These are phyloP conservation scores for Phytophthora rubi DNA, from an alignment of 352 stramenopile species.

Conservation along the genomic window DNA sequence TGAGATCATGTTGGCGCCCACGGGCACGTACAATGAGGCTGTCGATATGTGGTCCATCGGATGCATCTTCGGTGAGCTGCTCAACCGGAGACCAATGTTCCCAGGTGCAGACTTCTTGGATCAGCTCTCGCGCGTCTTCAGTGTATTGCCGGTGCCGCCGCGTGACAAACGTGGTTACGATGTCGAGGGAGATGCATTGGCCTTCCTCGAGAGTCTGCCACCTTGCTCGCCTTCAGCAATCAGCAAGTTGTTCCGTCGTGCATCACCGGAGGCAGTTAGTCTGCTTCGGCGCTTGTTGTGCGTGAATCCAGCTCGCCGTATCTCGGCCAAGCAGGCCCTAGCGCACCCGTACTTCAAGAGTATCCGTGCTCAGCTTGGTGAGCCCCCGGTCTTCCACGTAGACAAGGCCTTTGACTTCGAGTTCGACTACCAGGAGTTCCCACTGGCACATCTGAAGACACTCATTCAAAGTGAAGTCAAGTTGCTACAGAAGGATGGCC, in stretches of 20 bases:
- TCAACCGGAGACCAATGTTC: constrained; percentile 81
- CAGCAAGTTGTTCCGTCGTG: constrained; percentile 69
- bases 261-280: constrained; percentile 72
- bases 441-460: constrained; percentile 60
- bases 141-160: constrained; percentile 70
- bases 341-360: constrained; percentile 92
- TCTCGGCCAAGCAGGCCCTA: constrained; percentile 90
- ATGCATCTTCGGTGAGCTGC: constrained; percentile 95
- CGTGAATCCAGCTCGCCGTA: constrained; percentile 91
- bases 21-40: constrained; percentile 76
- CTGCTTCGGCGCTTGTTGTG: constrained; percentile 74
- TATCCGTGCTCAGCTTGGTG: constrained; percentile 72
- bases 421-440: constrained; percentile 80
- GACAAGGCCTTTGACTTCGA: constrained; percentile 82
- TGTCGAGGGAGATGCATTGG: constrained; percentile 76
- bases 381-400: constrained; percentile 71
- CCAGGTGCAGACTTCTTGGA: constrained; percentile 83
- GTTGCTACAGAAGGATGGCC: constrained; percentile 61
- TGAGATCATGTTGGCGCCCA: constrained; percentile 88
- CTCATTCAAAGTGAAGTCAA: constrained; percentile 85
- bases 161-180: constrained; percentile 78
- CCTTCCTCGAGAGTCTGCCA: constrained; percentile 78
- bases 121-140: constrained; percentile 80
- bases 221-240: constrained; percentile 76
- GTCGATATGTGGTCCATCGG: constrained; percentile 90